Base-by-base conservation (phyloP, 352 stramenopile genomes). In the Labyrinthula sp. region DNA sequence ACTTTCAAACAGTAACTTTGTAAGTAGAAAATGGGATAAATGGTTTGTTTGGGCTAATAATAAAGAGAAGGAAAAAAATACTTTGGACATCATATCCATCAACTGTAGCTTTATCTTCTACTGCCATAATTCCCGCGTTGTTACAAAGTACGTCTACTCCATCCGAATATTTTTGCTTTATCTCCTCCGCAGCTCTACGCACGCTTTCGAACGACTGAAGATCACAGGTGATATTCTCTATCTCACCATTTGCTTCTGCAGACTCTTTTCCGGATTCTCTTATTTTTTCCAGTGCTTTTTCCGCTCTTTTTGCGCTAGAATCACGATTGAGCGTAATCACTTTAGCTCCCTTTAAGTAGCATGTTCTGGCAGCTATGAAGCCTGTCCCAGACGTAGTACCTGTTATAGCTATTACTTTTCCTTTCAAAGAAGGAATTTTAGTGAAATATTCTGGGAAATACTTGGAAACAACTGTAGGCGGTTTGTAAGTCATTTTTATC, bases 61-160 rank as follows among this genome's bases (percentile, higher is more conserved):
- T n/a, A n/a, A n/a, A n/a, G n/a, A n/a, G n/a, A n/a, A n/a, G n/a
- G n/a, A n/a, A n/a, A n/a, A n/a, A n/a, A n/a, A n/a, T n/a, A n/a
- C 68, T 71, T 35, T 70, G 61, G 8, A 62, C 33, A 29, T 71
- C 63, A 40, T 64, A 73, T 15, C 65, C 65, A 45, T 73, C 65
- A 7, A 34, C 36, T 1, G 61, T 73, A 0, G 48, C 52, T 10
- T 55, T 39, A 22, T 73, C 65, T 23, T 47, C 17, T 4, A 39
- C 26, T 3, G 58, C 59, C 59, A 70, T 69, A 17, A 73, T 60
- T 0, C 65, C 65, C 20, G 65, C 65, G 35, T 52, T 52, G 8
- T 3, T 9, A n/a, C 3, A 33, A 3, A 52, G 43, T 2, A 5
- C 43, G 43, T 52, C 30, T 3, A 52, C 2, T 8, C n/a, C n/a